Evolutionary conservation across 495 filamentous ascomycete genomes (phyloP), one percentile per base, ranked within the genome.

Genomic region (Xylaria nigripes): DNA sequence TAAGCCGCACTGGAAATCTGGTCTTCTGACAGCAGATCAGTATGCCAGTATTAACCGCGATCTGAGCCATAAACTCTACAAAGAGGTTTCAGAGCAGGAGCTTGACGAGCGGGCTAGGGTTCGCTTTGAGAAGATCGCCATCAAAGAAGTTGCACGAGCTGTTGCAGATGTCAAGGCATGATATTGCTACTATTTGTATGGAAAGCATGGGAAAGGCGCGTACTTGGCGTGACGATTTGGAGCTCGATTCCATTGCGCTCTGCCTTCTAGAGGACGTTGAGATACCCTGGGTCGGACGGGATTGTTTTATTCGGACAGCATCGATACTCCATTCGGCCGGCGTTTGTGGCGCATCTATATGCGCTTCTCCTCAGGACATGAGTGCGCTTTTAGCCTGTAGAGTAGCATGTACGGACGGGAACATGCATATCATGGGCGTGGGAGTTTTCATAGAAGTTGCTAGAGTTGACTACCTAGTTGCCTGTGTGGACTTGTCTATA

Each of bases 41-140:
- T 96, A 88, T 70, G 90, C 85, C 5, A 80, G 84, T 43, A 90
- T 95, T 70, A 95, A 95, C 65, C 82, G 89, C 43, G 84, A 81
- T 32, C 81, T 95, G 23, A 93, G 86, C 13, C 81, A 87, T 16
- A 84, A 81, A 69, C 71, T 96, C n/a, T 96, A 96, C 65, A 86
- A 94, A 36, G 81, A 82, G 34, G 81, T 91, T 13, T 81, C 78
- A 6, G 82, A 85, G 43, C 73, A 75, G 0, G 74, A 78, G n/a
- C 54, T 65, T 2, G 59, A 72, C 25, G 76, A 81, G 29, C 76
- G 79, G 12, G 75, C 79, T 34, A 77, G 79, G 55, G 75, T 77
- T 30, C 71, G 72, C 7, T 85, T 88, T 68, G 86, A 92, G 70
- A 77, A 75, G 60, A 73, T 85, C 45, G 90, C 89, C 6, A 78